Base-by-base conservation (phyloP, 768 basidiomycete genomes). In the Epithele typhae region DNA sequence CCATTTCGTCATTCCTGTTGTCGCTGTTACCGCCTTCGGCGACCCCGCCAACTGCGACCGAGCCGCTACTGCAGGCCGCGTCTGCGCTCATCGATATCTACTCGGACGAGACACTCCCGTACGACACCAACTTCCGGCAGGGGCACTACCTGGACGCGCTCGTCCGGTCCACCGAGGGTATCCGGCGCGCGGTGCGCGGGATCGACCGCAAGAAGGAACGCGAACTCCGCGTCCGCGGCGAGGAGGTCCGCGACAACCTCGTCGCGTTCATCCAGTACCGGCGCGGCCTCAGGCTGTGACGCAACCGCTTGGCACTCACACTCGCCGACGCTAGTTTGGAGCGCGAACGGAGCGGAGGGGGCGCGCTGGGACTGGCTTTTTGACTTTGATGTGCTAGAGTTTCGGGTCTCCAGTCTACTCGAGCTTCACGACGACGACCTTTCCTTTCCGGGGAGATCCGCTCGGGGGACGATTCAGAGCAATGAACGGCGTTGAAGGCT, bases 21-120 rank as follows among this genome's bases (percentile, higher is more conserved):
- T 78, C 79, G 15, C 64, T 84, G 17, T 68, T 88, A 12, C 78
- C 82, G 5, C 68, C 70, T 2, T 54, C 65, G 4, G 56, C 64
- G 4, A 61, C 71, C 1, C 70, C 77, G 5, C 59, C 70, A 18
- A 66, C 69, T 43, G 75, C 73, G 44, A 76, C 79, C 0, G 90
- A 93, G 60, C 76, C 85, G 0, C 70, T 87, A 43, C 74, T 96
- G 21, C 89, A 93, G 57, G 79, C 81, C 1, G 71, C 78, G 8
- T 91, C 92, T 12, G 87, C 87, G 21, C 70, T 96, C 37, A 88
- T 96, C 48, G 93, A 96, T 61, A 90, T 95, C 42, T 97, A 87
- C 63, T 90, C 92, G 3, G 93, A 97, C 66, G 93, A 97, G 65
- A 74, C 66, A 7, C 64, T 79, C 44, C 75, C 84, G 0, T 92